A percentile compares a stretch with the other conserved stretches of the same genome.
phyloP scores from a whole-genome alignment of 306 rosid species.

The Cucurbita pepo region DNA sequence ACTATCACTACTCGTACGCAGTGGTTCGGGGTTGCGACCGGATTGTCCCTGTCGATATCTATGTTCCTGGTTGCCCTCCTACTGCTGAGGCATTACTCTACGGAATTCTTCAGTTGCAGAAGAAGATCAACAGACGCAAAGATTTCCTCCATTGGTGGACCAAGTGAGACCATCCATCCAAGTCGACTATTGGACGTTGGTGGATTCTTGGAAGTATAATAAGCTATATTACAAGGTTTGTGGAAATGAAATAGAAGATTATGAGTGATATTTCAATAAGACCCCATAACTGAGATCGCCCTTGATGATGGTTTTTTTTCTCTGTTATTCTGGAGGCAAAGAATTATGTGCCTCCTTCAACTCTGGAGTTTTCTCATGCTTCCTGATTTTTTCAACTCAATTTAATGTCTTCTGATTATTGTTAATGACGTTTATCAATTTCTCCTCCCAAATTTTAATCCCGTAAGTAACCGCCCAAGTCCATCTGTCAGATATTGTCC shows the following conservation, averaged over 20 bases:
- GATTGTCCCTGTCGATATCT: constrained; percentile 91
- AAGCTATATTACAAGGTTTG: constrained; percentile 18
- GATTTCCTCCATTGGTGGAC: constrained; percentile 97
- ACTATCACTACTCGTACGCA: constrained; percentile 91
- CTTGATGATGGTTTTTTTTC: background rate
- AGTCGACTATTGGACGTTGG: constrained; percentile 8
- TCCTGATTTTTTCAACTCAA: background rate
- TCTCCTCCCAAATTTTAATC: background rate
- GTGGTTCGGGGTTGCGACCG: constrained; percentile 95
- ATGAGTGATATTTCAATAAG: constrained; percentile 2
- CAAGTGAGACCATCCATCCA: constrained; percentile 33
- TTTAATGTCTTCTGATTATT: background rate
- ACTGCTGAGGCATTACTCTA: constrained; percentile 90
- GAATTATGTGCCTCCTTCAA: background rate
- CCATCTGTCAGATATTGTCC: no score
- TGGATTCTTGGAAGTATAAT: constrained; percentile 19
- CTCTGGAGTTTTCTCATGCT: background rate
- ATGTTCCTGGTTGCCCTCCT: constrained; percentile 97
- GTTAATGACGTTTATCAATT: background rate
- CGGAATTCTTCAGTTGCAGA: constrained; percentile 94
- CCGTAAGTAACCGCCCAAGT: no score
- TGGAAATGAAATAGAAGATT: background rate
- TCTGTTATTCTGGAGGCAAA: background rate
- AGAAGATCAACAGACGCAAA: constrained; percentile 94
- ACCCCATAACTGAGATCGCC: background rate